Percentiles rank a stretch among this genome's conserved stretches.
Conservation (phyloP, 2,329 filamentous ascomycete species). For the Fusarium pseudonygamai region DNA sequence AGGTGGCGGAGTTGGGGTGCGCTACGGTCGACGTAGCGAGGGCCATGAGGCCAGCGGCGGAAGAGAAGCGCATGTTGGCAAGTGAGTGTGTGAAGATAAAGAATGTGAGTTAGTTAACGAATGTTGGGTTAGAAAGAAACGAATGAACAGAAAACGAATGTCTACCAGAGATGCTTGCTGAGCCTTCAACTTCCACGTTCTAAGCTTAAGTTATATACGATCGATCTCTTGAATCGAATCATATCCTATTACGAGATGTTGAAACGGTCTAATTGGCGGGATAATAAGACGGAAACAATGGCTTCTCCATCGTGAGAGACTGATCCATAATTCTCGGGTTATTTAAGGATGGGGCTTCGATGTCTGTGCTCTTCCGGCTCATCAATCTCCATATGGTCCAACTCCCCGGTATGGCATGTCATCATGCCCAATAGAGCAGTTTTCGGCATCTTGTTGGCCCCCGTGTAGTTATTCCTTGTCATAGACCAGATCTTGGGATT, state of each 20-base stretch:
- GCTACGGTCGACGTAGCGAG: conserved; percentile 39
- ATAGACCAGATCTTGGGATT: not conserved
- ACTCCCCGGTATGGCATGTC: not conserved
- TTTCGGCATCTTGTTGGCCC: not conserved
- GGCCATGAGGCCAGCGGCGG: conserved; percentile 31
- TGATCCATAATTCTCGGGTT: not conserved
- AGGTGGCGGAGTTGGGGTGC: conserved; percentile 25
- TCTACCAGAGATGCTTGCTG: conserved; percentile 17
- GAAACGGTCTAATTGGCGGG: conserved; percentile 4
- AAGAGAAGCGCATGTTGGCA: conserved; percentile 38
- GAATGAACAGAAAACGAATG: conserved; percentile 12
- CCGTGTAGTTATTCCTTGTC: not conserved
- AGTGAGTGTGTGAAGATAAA: not conserved
- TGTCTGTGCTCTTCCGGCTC: not conserved
- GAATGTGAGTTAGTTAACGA: not conserved
- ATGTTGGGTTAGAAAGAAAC: not conserved
- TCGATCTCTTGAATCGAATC: not conserved
- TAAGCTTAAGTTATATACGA: conserved; percentile 5
- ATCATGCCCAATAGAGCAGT: not conserved
- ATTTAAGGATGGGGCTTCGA: not conserved
- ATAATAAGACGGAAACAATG: not conserved
- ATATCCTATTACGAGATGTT: not conserved
- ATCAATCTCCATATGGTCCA: not conserved
- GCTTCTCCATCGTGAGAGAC: not conserved
- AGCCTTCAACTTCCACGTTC: not conserved